Percentiles rank a stretch among this genome's conserved stretches.
These are phyloP conservation scores for Paraphoma chrysanthemicola DNA, from an alignment of 2,329 filamentous ascomycete species.

Conservation along the genomic window DNA sequence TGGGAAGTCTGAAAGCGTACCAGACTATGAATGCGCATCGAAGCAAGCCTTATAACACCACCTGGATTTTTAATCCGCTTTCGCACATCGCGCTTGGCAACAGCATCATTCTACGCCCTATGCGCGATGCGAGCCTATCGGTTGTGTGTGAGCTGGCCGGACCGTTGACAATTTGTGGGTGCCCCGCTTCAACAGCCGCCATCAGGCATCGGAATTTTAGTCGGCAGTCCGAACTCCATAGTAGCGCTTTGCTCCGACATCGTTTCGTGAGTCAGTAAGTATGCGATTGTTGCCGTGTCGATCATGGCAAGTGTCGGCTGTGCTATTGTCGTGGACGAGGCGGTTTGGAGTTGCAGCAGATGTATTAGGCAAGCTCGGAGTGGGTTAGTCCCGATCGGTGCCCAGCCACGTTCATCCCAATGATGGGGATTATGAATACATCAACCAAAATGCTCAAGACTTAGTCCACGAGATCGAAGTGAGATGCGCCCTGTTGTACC, in stretches of 20 bases:
- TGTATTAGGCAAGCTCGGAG: too few species aligned
- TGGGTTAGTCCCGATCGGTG: too few species aligned
- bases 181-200: not conserved
- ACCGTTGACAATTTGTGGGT: not conserved
- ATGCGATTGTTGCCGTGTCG: not conserved
- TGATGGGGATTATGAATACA: too few species aligned
- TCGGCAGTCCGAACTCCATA: constrained; percentile 2
- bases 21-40: not conserved
- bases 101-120: constrained; percentile 1
- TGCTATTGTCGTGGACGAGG: too few species aligned
- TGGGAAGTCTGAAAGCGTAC: not conserved
- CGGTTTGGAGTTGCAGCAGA: too few species aligned
- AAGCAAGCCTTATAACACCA: not conserved
- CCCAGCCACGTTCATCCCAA: too few species aligned
- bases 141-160: not conserved
- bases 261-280: not conserved
- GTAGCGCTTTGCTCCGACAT: not conserved
- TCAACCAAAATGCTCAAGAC: too few species aligned
- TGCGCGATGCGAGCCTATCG: constrained; percentile 3
- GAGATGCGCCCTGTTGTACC: too few species aligned
- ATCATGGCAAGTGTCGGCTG: too few species aligned
- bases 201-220: not conserved
- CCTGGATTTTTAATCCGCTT: constrained; percentile 11
- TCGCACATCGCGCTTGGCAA: constrained; percentile 2
- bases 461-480: too few species aligned